Evolutionary conservation across 345 rosid species (phyloP), one percentile per base, ranked within the genome.

Genomic region (Salix caprea): DNA sequence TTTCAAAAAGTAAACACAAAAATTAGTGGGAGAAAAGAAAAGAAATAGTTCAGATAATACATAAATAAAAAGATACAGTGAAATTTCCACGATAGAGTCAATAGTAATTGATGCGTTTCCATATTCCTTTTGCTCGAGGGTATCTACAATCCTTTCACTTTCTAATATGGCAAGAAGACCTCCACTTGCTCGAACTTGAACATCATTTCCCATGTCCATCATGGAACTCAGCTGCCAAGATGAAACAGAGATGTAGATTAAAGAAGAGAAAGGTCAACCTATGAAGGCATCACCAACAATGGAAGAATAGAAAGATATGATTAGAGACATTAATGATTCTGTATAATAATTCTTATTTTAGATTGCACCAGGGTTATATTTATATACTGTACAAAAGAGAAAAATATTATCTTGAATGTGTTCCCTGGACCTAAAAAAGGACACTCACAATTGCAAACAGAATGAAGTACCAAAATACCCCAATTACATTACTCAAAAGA

Each of bases 101-200:
- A 93, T 89, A 67, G 91, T 83, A 71, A 96, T 93, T 68, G 99
- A 90, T 50, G 91, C 78, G 85, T 77, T 81, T 76, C 99, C 97
- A 75, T 83, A 80, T 81, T 96, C 99, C 70, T 76, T 87, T 72
- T 91, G 94, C 83, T 91, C 94, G 81, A 91, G 85, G 69, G 94
- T 85, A 82, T 93, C 96, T 48, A 95, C 90, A 65, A 95, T 86
- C 76, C 93, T 90, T 86, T 95, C 99, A 81, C 82, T 93, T 88
- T 95, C 99, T 87, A 93, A 85, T 82, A 95, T 86, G 67, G 99
- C 98, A 73, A 96, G 92, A 80, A 93, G 99, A 74, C 98, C 98
- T 30, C 98, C 99, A 82, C 96, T 89, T 69, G 93, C 96, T 67
- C 98, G 96, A 82, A 96, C 93, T 84, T 90, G 92, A 79, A 91